These are phyloP conservation scores for Viola pubescens DNA, from an alignment of 441 rosid species.

Conservation along the genomic window DNA sequence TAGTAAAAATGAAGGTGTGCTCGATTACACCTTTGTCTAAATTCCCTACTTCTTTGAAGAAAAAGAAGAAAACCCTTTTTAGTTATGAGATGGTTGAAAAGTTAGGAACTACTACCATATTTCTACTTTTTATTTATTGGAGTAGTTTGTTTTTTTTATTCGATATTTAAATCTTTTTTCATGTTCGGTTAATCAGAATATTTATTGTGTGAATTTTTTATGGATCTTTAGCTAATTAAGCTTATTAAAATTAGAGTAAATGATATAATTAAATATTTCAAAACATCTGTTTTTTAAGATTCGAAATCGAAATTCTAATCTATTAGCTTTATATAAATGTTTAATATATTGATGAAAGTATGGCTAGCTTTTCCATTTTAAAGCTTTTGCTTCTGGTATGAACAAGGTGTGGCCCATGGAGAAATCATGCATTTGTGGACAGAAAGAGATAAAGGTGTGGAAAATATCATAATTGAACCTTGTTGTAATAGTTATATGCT, in stretches of 20 bases:
- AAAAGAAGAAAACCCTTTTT: no score
- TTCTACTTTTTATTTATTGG: neutral
- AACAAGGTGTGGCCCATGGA: constrained; percentile 18
- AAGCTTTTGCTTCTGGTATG: constrained; percentile 18
- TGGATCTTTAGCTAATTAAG: no score
- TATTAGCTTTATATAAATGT: neutral
- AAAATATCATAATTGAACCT: constrained; percentile 39
- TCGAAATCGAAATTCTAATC: no score
- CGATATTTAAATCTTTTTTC: neutral
- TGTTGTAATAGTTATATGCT: constrained; percentile 14
- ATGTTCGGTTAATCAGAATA: neutral
- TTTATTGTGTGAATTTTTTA: no score
- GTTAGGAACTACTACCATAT: no score
- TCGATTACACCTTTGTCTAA: neutral
- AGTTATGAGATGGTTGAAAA: no score
- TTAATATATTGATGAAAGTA: neutral
- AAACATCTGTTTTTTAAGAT: no score
- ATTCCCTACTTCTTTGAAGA: constrained; percentile 8
- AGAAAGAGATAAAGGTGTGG: constrained; percentile 29
- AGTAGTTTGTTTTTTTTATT: neutral
- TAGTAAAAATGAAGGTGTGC: neutral
- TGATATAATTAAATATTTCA: no score
- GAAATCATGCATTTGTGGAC: constrained; percentile 36
- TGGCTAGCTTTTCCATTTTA: neutral
- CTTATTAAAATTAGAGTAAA: no score